phyloP scores from a whole-genome alignment of 192 early-diverging fungal species.

The Diversispora eburnea region DNA sequence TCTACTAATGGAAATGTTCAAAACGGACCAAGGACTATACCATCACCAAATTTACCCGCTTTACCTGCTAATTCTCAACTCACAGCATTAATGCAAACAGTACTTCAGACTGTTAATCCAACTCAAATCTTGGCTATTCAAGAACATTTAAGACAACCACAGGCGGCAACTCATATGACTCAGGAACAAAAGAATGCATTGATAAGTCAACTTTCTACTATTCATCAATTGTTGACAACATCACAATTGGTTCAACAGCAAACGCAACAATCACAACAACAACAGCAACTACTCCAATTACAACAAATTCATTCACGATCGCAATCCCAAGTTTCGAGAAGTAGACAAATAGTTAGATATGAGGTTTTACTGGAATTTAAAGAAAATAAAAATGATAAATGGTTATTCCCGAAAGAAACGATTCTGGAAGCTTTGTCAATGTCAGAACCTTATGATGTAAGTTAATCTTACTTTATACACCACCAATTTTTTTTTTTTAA shows the following conservation, averaged over 20 bases:
- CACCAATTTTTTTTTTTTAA: not conserved
- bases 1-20: not conserved
- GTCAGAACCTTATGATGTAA: constrained; percentile 1
- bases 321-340: not conserved
- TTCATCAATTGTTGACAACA: constrained; percentile 18
- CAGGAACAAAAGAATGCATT: constrained; percentile 25
- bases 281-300: not conserved
- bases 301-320: not conserved
- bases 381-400: constrained; percentile 47
- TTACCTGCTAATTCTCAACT: constrained; percentile 8
- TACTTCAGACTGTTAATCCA: constrained; percentile 25
- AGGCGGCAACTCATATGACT: not conserved
- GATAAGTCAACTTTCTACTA: constrained; percentile 13
- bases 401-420: constrained; percentile 53
- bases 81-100: constrained; percentile 26
- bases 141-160: constrained; percentile 10
- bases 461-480: not conserved
- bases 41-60: not conserved
- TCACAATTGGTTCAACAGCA: not conserved
- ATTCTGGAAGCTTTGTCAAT: constrained; percentile 38
- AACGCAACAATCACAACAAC: constrained; percentile 1
- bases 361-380: constrained; percentile 58
- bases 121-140: constrained; percentile 23
- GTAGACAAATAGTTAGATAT: constrained; percentile 26
- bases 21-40: not conserved